phyloP scores from a whole-genome alignment of 768 basidiomycete species.

The Lactarius pseudohatsudake region DNA sequence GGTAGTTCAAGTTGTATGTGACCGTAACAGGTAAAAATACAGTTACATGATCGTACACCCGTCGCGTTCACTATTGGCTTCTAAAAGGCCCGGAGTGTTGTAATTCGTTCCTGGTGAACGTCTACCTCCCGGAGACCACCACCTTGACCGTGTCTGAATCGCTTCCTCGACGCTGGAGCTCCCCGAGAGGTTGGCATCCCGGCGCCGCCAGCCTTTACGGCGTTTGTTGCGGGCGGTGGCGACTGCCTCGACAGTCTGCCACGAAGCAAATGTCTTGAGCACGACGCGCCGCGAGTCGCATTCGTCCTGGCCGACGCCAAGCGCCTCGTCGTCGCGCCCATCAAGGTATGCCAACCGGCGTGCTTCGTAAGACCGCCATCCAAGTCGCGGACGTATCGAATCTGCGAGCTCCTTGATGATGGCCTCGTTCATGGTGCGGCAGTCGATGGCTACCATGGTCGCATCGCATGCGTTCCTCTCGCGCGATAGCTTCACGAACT shows the following conservation, averaged over 20 bases:
- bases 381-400: constrained; percentile 63
- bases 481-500: constrained; percentile 61
- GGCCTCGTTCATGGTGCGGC: constrained; percentile 64
- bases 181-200: constrained; percentile 42
- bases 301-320: constrained; percentile 76
- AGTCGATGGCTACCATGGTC: constrained; percentile 70
- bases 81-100: constrained; percentile 45
- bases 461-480: constrained; percentile 51
- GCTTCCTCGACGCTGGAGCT: constrained; percentile 36
- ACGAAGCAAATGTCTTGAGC: constrained; percentile 81
- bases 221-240: constrained; percentile 63
- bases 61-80: constrained; percentile 45
- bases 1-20: constrained; percentile 1
- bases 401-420: constrained; percentile 59
- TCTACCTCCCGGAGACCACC: constrained; percentile 59
- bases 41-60: constrained; percentile 70
- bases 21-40: constrained; percentile 22
- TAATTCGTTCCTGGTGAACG: constrained; percentile 47
- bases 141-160: constrained; percentile 34
- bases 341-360: constrained; percentile 71
- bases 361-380: constrained; percentile 75
- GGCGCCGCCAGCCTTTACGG: constrained; percentile 47
- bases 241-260: constrained; percentile 84
- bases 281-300: constrained; percentile 72
- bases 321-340: constrained; percentile 61